Conservation (phyloP, 1,284 basidiomycete genomes). For the Boletus sp. region DNA sequence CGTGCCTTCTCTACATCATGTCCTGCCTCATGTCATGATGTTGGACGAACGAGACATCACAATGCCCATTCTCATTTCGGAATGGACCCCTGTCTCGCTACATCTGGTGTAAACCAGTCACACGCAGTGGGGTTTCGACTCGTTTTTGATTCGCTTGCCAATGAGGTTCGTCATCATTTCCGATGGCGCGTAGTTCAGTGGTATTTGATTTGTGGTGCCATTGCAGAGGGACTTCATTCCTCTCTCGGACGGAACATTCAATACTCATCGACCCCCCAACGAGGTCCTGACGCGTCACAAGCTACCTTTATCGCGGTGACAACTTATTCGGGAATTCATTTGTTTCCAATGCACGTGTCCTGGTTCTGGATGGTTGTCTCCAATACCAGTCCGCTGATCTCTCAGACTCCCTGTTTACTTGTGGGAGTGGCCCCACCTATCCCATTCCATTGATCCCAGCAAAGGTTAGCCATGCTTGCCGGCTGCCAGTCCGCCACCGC, state of each 20-base stretch:
- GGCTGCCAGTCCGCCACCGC: background rate
- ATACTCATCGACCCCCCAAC: background rate
- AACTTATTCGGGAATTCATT: background rate
- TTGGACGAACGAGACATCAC: background rate
- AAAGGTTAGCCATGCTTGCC: background rate
- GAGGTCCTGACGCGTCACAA: background rate
- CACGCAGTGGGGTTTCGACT: background rate
- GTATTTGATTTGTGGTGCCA: background rate
- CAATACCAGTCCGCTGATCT: background rate
- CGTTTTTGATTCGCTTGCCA: background rate
- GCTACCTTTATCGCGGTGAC: background rate
- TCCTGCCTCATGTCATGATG: background rate
- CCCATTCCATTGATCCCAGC: background rate
- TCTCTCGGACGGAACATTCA: slow-evolving; percentile 10
- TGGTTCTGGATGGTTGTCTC: background rate
- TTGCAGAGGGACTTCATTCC: background rate
- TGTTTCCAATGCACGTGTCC: background rate
- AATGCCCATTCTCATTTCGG: background rate
- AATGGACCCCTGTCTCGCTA: background rate
- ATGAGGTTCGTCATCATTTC: background rate
- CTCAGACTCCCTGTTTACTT: background rate
- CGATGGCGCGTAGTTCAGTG: background rate
- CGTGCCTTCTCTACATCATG: background rate
- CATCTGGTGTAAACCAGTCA: background rate
- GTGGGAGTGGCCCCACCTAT: background rate